These are phyloP conservation scores for Geranomyces variabilis DNA, from an alignment of 192 early-diverging fungal species.

Conservation along the genomic window DNA sequence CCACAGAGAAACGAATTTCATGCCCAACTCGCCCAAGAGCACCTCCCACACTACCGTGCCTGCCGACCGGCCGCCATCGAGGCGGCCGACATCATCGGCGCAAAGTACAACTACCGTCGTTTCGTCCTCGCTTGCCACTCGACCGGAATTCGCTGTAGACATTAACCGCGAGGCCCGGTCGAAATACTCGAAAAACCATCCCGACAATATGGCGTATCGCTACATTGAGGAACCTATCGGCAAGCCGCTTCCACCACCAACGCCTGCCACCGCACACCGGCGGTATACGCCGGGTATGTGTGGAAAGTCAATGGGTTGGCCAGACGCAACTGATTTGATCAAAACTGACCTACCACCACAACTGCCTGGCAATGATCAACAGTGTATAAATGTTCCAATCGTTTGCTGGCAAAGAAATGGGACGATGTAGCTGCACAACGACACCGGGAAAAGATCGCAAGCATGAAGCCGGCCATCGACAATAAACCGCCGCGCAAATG, in stretches of 20 bases:
- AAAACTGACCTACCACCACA: too few species aligned
- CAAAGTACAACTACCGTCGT: too few species aligned
- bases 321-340: background rate
- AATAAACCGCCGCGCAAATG: constrained; percentile 41
- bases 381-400: constrained; percentile 49
- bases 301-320: background rate
- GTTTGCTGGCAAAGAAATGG: constrained; percentile 54
- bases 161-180: too few species aligned
- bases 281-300: constrained; percentile 20
- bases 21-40: too few species aligned
- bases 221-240: background rate
- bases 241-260: constrained; percentile 39
- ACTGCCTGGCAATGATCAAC: background rate
- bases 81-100: too few species aligned
- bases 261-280: constrained; percentile 44
- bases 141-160: background rate
- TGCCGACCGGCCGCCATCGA: too few species aligned
- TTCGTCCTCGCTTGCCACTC: background rate
- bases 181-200: too few species aligned
- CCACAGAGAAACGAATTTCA: too few species aligned
- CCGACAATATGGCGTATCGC: background rate
- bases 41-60: too few species aligned
- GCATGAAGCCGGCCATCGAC: constrained; percentile 52
- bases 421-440: constrained; percentile 46
- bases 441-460: constrained; percentile 51